Evolutionary conservation across 2,329 filamentous ascomycete genomes (phyloP).

Genomic region (Atkinsonella hypoxylon): DNA sequence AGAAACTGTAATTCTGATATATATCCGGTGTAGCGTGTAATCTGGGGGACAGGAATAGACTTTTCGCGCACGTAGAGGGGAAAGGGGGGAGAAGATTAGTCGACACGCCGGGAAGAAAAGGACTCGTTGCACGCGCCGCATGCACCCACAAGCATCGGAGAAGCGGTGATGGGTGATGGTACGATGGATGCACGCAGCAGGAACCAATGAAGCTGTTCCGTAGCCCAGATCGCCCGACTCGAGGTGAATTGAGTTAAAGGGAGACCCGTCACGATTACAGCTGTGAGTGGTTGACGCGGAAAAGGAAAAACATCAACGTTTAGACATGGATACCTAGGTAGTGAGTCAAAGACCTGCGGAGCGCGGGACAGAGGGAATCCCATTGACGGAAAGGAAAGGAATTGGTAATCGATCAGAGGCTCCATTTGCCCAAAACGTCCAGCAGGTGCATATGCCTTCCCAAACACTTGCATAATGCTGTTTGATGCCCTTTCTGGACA

Average conservation of each 20-base stretch:
- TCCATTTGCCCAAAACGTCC: not conserved
- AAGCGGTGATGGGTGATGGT: slow-evolving; percentile 8
- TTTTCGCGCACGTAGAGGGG: not conserved
- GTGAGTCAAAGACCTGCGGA: not conserved
- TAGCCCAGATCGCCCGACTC: slow-evolving; percentile 8
- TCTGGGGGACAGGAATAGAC: not conserved
- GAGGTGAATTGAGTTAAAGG: slow-evolving; percentile 5
- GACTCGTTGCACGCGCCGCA: slow-evolving; percentile 1
- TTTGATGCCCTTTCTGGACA: not conserved
- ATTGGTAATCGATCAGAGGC: not conserved
- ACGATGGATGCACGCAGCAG: not conserved
- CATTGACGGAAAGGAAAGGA: not conserved
- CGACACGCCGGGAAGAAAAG: not conserved
- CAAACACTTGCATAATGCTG: not conserved
- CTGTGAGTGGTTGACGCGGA: not conserved
- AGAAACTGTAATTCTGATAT: not conserved
- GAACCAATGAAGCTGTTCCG: slow-evolving; percentile 9
- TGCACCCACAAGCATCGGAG: not conserved
- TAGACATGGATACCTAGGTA: not conserved
- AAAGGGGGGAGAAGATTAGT: not conserved
- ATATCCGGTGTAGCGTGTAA: not conserved
- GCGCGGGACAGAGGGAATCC: not conserved
- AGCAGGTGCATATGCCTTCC: not conserved
- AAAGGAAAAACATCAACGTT: not conserved
- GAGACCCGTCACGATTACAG: not conserved